Evolutionary conservation across 257 asterid species (phyloP).

Genomic region (Phtheirospermum japonicum): DNA sequence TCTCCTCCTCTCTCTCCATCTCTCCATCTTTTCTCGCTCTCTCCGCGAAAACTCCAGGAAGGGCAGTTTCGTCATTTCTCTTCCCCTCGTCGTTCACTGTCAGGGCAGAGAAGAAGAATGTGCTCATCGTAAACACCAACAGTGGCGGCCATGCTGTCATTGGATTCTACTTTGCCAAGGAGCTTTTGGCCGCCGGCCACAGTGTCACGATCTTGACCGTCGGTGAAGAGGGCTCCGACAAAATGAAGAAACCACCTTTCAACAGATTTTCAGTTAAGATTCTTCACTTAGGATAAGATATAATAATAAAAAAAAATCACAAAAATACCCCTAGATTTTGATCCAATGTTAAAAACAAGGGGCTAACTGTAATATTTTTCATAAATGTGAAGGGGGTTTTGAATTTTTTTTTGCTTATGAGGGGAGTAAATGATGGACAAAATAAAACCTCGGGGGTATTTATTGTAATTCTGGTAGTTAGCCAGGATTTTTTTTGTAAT

Average conservation of each 20-base stretch:
- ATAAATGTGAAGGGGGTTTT: too few species aligned
- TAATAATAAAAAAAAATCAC: too few species aligned
- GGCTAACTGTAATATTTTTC: too few species aligned
- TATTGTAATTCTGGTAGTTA: too few species aligned
- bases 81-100: constrained; percentile 40
- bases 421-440: too few species aligned
- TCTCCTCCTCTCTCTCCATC: constrained; percentile 56
- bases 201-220: constrained; percentile 76
- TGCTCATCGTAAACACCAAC: constrained; percentile 78
- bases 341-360: too few species aligned
- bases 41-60: constrained; percentile 30
- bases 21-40: constrained; percentile 44
- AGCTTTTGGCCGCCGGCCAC: constrained; percentile 76
- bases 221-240: constrained; percentile 84
- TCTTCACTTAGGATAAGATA: neutral
- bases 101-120: constrained; percentile 76
- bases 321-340: too few species aligned
- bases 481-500: too few species aligned
- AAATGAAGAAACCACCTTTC: constrained; percentile 99
- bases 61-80: constrained; percentile 27
- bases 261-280: constrained; percentile 76
- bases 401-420: too few species aligned
- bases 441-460: too few species aligned
- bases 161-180: constrained; percentile 89
- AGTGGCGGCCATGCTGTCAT: constrained; percentile 95